Conservation (phyloP, 1,139 yeast species). For the Hemisphaericaspora subhashii region DNA sequence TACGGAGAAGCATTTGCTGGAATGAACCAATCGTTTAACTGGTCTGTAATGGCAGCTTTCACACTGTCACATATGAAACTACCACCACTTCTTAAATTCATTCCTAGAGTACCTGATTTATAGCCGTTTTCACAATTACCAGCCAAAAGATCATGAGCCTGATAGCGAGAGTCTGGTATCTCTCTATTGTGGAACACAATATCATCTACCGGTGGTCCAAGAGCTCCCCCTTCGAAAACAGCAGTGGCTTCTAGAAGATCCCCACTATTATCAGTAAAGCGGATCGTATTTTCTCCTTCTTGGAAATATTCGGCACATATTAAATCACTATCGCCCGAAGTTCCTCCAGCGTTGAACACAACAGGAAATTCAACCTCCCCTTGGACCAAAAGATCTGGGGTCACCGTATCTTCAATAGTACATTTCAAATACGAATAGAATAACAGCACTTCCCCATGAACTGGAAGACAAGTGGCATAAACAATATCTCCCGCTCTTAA, state of each 20-base stretch:
- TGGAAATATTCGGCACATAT: conserved; percentile 19
- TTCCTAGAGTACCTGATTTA: conserved; percentile 21
- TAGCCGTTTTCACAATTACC: conserved; percentile 23
- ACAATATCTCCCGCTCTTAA: conserved; percentile 24
- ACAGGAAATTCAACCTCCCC: conserved; percentile 26
- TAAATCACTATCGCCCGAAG: conserved; percentile 19
- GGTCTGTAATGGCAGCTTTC: conserved; percentile 19
- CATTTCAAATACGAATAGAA: conserved; percentile 25
- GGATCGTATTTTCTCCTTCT: conserved; percentile 26
- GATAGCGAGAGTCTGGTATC: conserved; percentile 14
- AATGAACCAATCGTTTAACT: conserved; percentile 21
- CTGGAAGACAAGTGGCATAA: conserved; percentile 28
- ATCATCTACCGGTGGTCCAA: background rate
- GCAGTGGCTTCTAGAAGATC: conserved; percentile 18
- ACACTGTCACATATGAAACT: conserved; percentile 22
- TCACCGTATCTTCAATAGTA: conserved; percentile 17
- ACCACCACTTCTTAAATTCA: conserved; percentile 7
- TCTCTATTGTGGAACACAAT: conserved; percentile 7
- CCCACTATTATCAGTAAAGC: conserved; percentile 31
- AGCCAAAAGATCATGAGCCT: conserved; percentile 18
- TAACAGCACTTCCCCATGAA: conserved; percentile 23
- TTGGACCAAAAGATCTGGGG: conserved; percentile 9
- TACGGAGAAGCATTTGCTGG: conserved; percentile 14
- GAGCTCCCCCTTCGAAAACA: conserved; percentile 12
- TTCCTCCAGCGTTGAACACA: conserved; percentile 26